These are phyloP conservation scores for Claviceps humidiphila DNA, from an alignment of 2,329 filamentous ascomycete genomes.

Conservation along the genomic window DNA sequence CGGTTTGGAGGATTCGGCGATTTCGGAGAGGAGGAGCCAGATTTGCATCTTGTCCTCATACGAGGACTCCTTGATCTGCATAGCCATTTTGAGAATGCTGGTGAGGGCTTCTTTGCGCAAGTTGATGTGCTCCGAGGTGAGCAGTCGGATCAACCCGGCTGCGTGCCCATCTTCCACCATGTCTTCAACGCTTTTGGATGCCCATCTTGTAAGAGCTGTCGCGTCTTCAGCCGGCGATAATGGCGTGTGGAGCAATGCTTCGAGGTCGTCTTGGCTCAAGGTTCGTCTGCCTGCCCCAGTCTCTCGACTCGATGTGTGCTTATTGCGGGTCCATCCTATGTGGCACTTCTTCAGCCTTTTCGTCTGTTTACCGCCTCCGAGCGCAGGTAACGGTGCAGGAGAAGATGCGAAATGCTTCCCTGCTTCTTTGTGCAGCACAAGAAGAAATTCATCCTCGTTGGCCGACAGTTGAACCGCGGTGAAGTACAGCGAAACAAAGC, in stretches of 20 bases:
- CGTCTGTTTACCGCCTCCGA: slow-evolving; percentile 11
- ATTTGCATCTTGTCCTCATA: slow-evolving; percentile 66
- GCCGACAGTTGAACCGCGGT: slow-evolving; percentile 30
- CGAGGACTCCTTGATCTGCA: slow-evolving; percentile 51
- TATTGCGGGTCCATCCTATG: slow-evolving; percentile 5
- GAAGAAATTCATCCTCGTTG: not conserved
- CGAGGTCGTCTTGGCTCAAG: slow-evolving; percentile 32
- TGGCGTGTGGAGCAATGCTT: slow-evolving; percentile 37
- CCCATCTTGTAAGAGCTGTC: slow-evolving; percentile 49
- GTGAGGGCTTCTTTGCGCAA: slow-evolving; percentile 67
- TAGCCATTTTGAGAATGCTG: slow-evolving; percentile 52
- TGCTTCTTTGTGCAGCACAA: slow-evolving; percentile 15
- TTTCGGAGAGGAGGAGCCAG: slow-evolving; percentile 67
- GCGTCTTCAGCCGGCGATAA: slow-evolving; percentile 36
- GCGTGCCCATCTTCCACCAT: slow-evolving; percentile 67
- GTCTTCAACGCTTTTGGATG: slow-evolving; percentile 63
- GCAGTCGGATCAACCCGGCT: slow-evolving; percentile 55
- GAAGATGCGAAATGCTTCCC: slow-evolving; percentile 16
- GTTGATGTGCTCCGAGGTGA: slow-evolving; percentile 61
- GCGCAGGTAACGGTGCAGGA: slow-evolving; percentile 10
- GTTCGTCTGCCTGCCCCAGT: slow-evolving; percentile 4
- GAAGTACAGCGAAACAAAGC: slow-evolving; percentile 46
- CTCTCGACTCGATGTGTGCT: not conserved
- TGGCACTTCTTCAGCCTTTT: slow-evolving; percentile 8
- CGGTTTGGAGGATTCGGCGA: slow-evolving; percentile 57